These are phyloP conservation scores for Triticum aestivum DNA, from an alignment of 176 grass and related monocot genomes.

Conservation along the genomic window IWGSC_CS_RefSeq_v2.1 NC_057798.1:509001047-509001546, in stretches of 20 bases:
- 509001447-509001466: not conserved
- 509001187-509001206: not conserved
- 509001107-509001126: not conserved
- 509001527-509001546: not conserved
- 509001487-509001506: not conserved
- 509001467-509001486: not conserved
- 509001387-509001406: not conserved
- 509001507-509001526: not conserved
- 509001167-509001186: not conserved
- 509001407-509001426: not conserved
- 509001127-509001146: not conserved
- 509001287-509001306: not conserved
- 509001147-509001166: not conserved
- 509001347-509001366: not conserved
- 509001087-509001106: not conserved
- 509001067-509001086: not conserved
- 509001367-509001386: not conserved
- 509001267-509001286: not conserved
- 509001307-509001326: conserved; percentile 28
- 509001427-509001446: not conserved
- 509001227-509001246: not conserved
- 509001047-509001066: not conserved
- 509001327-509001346: conserved; percentile 14
- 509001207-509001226: not conserved
- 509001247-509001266: not conserved